Base-by-base conservation (phyloP, 169 alveolate genomes). In the Plasmodium cynomolgi region DNA sequence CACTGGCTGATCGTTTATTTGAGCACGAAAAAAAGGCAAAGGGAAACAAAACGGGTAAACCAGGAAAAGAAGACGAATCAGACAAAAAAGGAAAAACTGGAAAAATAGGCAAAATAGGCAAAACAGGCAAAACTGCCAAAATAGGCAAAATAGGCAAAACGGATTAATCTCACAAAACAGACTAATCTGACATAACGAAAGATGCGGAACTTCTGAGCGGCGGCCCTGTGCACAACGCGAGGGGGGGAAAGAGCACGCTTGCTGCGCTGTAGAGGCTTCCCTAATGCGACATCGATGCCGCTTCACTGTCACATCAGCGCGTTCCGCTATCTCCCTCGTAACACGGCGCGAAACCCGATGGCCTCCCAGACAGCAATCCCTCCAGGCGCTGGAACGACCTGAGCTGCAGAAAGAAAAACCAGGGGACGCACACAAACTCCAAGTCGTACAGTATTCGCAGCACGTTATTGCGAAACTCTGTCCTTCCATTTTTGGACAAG, bases 351-450 rank as follows among this genome's bases (percentile, higher is more conserved):
- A 15, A 50, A 50, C 23, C 26, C 20, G 20, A 50, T 17, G 26
- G 23, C 26, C 8, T 50, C 77, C 77, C 74, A 9, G 34, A 39
- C 8, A 84, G 44, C 39, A 75, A 37, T 4, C 23, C 20, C 29
- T 41, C 81, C 79, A 86, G 81, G 33, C 81, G 37, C 39, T 86
- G 79, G 44, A 86, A 31, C 15, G 86, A 74, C 44, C 81, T 58
- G 4, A 86, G 33, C 47, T 86, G 93, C 17, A 77, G 34, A 77
- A 86, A 56, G 62, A 79, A 86, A 58, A 75, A 86, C 93, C 93
- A 86, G n/a, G 93, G 93, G 39, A 86, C 20, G 34, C 81, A 75
- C 81, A 86, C 79, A 77, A 86, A 86, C 44, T 86, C 81, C 23
- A 75, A 75, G 29, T 86, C 37, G 47, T 86, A 75, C 34, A 77